Conservation (phyloP, 2,329 filamentous ascomycete species). For the Talaromyces atroroseus region DNA sequence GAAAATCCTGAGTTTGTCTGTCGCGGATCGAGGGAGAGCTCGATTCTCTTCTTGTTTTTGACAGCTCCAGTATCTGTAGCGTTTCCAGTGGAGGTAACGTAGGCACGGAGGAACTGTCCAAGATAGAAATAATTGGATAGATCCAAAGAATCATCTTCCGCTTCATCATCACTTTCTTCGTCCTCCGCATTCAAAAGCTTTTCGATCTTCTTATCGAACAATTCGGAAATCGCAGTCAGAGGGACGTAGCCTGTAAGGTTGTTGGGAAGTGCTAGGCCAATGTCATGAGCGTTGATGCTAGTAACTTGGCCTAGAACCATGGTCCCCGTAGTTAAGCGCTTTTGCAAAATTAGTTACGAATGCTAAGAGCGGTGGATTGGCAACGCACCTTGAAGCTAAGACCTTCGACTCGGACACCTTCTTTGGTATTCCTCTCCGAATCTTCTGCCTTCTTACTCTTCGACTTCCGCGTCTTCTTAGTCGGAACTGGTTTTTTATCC, state of each 20-base stretch:
- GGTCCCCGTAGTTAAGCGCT: constrained; percentile 80
- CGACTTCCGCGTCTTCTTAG: constrained; percentile 35
- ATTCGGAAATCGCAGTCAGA: constrained; percentile 82
- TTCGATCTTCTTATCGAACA: constrained; percentile 71
- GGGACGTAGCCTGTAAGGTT: constrained; percentile 86
- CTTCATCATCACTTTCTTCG: constrained; percentile 52
- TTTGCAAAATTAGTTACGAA: constrained; percentile 27
- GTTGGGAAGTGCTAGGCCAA: constrained; percentile 82
- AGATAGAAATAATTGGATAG: constrained; percentile 69
- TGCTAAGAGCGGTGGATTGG: background rate
- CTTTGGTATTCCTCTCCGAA: constrained; percentile 45
- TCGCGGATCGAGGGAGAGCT: constrained; percentile 75
- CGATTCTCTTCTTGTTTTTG: constrained; percentile 74
- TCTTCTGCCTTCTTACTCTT: constrained; percentile 49
- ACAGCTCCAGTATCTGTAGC: constrained; percentile 46
- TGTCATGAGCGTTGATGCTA: constrained; percentile 70
- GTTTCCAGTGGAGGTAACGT: constrained; percentile 72
- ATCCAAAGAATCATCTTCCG: constrained; percentile 59
- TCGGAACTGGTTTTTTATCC: constrained; percentile 31
- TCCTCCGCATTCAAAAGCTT: constrained; percentile 56
- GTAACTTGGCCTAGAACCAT: constrained; percentile 82
- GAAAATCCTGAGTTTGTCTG: constrained; percentile 71
- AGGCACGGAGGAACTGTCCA: constrained; percentile 83
- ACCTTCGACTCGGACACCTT: constrained; percentile 69
- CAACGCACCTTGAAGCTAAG: constrained; percentile 75